phyloP scores from a whole-genome alignment of 345 rosid species.

The Camelina neglecta region DNA sequence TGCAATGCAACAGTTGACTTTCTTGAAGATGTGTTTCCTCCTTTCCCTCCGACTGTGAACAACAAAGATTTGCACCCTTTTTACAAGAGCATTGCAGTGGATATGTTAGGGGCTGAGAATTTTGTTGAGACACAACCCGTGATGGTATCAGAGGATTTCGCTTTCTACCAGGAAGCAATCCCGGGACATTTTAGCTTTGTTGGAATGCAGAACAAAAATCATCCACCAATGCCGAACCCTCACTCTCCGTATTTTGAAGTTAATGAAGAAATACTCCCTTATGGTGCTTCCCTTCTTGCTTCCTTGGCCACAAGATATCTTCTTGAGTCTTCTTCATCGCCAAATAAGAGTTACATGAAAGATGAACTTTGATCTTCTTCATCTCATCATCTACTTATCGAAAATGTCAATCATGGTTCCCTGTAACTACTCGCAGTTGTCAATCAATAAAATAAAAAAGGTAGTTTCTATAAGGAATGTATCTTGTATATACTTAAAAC shows the following conservation, averaged over 20 bases:
- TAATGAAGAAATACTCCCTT: constrained; percentile 77
- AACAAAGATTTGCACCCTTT: constrained; percentile 55
- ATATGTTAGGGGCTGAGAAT: constrained; percentile 60
- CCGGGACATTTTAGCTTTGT: constrained; percentile 72
- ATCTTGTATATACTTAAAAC: too few relatives aligned
- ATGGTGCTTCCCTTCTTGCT: constrained; percentile 88
- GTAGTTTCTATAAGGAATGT: too few relatives aligned
- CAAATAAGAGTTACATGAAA: constrained; percentile 35
- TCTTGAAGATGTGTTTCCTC: constrained; percentile 46
- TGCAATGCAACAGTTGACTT: constrained; percentile 72
- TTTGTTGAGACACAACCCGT: constrained; percentile 57
- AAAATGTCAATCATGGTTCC: constrained; percentile 5
- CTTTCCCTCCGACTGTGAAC: constrained; percentile 70
- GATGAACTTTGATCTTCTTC: constrained; percentile 70
- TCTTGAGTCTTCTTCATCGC: constrained; percentile 41
- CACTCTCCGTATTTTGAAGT: constrained; percentile 67
- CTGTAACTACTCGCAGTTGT: too few relatives aligned
- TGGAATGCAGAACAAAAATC: constrained; percentile 62
- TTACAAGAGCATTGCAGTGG: constrained; percentile 61
- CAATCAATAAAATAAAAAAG: too few relatives aligned
- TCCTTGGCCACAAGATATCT: constrained; percentile 70
- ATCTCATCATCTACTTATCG: constrained; percentile 27
- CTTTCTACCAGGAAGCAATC: constrained; percentile 69
- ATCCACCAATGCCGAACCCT: constrained; percentile 40
- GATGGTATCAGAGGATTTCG: constrained; percentile 91